Conservation (phyloP, 2,329 filamentous ascomycete species). For the Aspergillus sojae region DNA sequence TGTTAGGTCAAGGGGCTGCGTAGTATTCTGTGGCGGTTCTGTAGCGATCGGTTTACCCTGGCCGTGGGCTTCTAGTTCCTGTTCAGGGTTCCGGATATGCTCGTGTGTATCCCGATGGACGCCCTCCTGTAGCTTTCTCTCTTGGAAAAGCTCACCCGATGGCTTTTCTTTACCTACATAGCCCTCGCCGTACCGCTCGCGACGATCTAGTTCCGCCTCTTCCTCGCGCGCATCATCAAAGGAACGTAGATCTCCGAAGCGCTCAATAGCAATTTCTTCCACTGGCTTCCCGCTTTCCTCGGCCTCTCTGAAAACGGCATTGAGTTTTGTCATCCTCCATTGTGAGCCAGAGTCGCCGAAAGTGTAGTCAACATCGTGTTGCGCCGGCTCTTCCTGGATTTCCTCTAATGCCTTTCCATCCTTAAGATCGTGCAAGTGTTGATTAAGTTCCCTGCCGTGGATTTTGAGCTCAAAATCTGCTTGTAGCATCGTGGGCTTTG, state of each 20-base stretch:
- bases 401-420: slow-evolving; percentile 59
- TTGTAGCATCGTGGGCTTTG: slow-evolving; percentile 45
- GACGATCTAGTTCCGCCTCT: slow-evolving; percentile 82
- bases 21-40: slow-evolving; percentile 51
- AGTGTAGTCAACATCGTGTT: slow-evolving; percentile 72
- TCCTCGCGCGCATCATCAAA: slow-evolving; percentile 96
- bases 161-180: slow-evolving; percentile 86
- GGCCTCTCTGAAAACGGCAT: slow-evolving; percentile 77
- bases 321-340: slow-evolving; percentile 96
- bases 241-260: slow-evolving; percentile 76
- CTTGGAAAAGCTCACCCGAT: slow-evolving; percentile 80
- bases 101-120: slow-evolving; percentile 43
- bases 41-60: slow-evolving; percentile 64
- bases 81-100: slow-evolving; percentile 35
- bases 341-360: slow-evolving; percentile 89
- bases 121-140: slow-evolving; percentile 67
- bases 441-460: slow-evolving; percentile 80
- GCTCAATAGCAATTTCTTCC: slow-evolving; percentile 80
- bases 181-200: slow-evolving; percentile 78
- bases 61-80: slow-evolving; percentile 39
- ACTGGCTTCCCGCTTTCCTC: slow-evolving; percentile 71
- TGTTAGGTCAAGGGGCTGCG: slow-evolving; percentile 69
- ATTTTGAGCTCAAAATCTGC: slow-evolving; percentile 70
- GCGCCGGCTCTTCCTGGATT: slow-evolving; percentile 55
- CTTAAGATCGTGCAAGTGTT: slow-evolving; percentile 64